Evolutionary conservation across 768 basidiomycete genomes (phyloP).

Genomic region (Suillus subalutaceus): DNA sequence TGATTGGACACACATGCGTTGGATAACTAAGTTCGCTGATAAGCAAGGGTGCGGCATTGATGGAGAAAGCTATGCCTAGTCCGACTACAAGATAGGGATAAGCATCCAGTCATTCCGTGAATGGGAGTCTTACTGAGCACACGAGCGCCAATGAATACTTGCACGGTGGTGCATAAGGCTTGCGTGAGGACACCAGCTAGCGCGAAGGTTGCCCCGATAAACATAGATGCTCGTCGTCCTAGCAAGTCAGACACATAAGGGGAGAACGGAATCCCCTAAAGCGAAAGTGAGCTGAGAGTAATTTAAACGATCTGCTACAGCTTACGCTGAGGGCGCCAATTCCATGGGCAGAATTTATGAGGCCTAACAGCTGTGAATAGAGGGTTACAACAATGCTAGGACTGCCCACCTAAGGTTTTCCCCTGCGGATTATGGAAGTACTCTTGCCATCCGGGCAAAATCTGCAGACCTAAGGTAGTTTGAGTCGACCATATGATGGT

Average conservation of each 20-base stretch:
- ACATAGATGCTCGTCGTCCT: slow-evolving; percentile 62
- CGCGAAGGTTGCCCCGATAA: slow-evolving; percentile 66
- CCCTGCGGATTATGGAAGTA: slow-evolving; percentile 58
- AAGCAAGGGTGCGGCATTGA: slow-evolving; percentile 64
- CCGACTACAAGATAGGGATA: slow-evolving; percentile 47
- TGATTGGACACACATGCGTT: slow-evolving; percentile 51
- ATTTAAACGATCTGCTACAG: slow-evolving; percentile 9
- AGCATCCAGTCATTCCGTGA: not conserved
- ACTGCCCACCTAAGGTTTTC: slow-evolving; percentile 46
- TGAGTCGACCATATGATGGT: slow-evolving; percentile 30
- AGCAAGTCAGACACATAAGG: slow-evolving; percentile 61
- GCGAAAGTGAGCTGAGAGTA: not conserved
- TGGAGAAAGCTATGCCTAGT: slow-evolving; percentile 61
- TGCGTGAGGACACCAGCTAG: slow-evolving; percentile 64
- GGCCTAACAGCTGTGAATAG: slow-evolving; percentile 38
- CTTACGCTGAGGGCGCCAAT: slow-evolving; percentile 56
- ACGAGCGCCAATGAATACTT: slow-evolving; percentile 60
- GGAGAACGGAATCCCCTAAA: slow-evolving; percentile 61
- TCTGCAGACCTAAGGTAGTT: slow-evolving; percentile 56
- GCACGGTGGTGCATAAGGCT: slow-evolving; percentile 46
- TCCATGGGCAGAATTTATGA: slow-evolving; percentile 68
- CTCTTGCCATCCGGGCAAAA: slow-evolving; percentile 63
- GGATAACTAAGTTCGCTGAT: slow-evolving; percentile 73
- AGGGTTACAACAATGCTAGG: not conserved
- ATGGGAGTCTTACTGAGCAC: slow-evolving; percentile 34